Conservation (phyloP, 2,329 filamentous ascomycete genomes). For the Remersonia thermophila region DNA sequence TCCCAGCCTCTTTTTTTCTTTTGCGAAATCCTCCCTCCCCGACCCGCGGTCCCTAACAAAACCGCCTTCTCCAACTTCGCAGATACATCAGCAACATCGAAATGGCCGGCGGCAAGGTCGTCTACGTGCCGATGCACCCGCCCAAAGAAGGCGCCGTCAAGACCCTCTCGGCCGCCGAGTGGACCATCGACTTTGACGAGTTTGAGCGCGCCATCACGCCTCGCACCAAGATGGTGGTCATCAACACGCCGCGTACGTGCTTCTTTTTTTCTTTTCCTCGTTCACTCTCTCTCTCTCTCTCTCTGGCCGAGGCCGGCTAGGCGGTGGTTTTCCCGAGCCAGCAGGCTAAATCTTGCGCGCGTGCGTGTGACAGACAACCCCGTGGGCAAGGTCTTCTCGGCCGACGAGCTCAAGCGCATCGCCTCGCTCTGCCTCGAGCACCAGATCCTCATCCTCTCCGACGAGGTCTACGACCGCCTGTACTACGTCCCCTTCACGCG, state of each 20-base stretch:
- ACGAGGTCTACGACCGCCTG: conserved; percentile 88
- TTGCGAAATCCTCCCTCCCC: too few relatives aligned
- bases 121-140: conserved; percentile 90
- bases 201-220: conserved; percentile 63
- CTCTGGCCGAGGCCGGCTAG: conserved; percentile 10
- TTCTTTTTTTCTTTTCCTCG: too few relatives aligned
- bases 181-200: conserved; percentile 75
- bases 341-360: too few relatives aligned
- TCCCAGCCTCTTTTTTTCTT: not conserved
- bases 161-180: conserved; percentile 77
- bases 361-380: conserved; percentile 93
- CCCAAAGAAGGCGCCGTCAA: conserved; percentile 65
- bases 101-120: conserved; percentile 90
- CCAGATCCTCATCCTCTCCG: conserved; percentile 84
- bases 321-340: too few relatives aligned
- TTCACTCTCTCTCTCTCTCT: not conserved
- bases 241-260: conserved; percentile 57
- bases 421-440: conserved; percentile 84
- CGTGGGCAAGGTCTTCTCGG: conserved; percentile 88
- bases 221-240: conserved; percentile 90
- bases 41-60: too few relatives aligned
- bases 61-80: not conserved
- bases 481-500: conserved; percentile 94
- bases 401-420: conserved; percentile 69
- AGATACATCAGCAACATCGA: conserved; percentile 93